Conservation (phyloP, 2,329 filamentous ascomycete genomes). For the Fusarium sterilihyphosum region DNA sequence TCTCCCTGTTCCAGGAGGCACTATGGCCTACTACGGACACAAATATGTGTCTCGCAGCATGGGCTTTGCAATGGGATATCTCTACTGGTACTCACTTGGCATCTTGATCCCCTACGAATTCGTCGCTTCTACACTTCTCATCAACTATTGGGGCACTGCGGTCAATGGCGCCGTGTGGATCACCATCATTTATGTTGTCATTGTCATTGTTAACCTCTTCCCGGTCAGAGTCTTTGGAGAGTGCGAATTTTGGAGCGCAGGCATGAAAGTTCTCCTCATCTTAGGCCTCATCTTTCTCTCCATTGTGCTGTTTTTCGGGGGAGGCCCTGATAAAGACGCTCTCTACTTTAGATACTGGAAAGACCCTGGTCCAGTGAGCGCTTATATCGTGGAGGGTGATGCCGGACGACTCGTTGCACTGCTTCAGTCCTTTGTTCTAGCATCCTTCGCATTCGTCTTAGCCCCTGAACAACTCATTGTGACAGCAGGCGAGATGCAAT, state of each 20-base stretch:
- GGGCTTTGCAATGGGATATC: slow-evolving; percentile 54
- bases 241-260: not conserved
- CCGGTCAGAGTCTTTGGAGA: not conserved
- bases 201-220: not conserved
- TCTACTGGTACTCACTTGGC: slow-evolving; percentile 52
- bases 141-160: not conserved
- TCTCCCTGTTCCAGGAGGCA: slow-evolving; percentile 34
- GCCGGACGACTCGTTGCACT: slow-evolving; percentile 18
- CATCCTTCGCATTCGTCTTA: slow-evolving; percentile 33
- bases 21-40: slow-evolving; percentile 39
- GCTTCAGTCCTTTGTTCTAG: slow-evolving; percentile 59
- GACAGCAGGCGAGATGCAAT: slow-evolving; percentile 44
- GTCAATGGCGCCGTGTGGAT: not conserved
- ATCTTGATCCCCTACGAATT: not conserved
- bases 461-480: slow-evolving; percentile 43
- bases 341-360: not conserved
- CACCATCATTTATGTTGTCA: not conserved
- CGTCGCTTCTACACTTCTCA: not conserved
- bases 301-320: not conserved
- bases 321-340: not conserved
- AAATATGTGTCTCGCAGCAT: slow-evolving; percentile 43
- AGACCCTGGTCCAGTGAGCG: not conserved
- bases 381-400: not conserved
- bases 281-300: not conserved
- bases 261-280: not conserved